Percentiles rank a stretch among this genome's conserved stretches.
Conservation (phyloP, 306 rosid species). For the Cucumis cinereus region DNA sequence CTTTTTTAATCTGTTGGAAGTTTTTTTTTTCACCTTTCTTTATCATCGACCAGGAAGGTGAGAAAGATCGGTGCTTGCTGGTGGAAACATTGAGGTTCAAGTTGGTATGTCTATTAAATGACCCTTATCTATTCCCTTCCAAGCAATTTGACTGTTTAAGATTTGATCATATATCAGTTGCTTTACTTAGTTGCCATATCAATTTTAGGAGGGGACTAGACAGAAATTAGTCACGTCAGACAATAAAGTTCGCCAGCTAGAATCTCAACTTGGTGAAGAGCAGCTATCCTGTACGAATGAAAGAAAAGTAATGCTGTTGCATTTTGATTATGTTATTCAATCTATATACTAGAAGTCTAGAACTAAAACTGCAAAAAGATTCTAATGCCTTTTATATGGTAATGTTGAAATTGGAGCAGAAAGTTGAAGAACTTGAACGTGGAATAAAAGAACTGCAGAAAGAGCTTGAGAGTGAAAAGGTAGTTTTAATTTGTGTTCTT, state of each 20-base stretch:
- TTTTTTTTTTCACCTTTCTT: not conserved
- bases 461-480: slow-evolving; percentile 92
- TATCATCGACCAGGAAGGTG: slow-evolving; percentile 47
- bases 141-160: not conserved
- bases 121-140: not conserved
- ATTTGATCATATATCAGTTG: slow-evolving; percentile 1
- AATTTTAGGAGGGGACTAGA: slow-evolving; percentile 74
- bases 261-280: slow-evolving; percentile 55
- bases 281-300: slow-evolving; percentile 46
- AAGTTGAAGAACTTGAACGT: slow-evolving; percentile 60
- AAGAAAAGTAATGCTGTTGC: slow-evolving; percentile 35
- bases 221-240: slow-evolving; percentile 72
- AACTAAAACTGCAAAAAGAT: slow-evolving; percentile 15
- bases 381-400: slow-evolving; percentile 13
- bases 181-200: slow-evolving; percentile 15
- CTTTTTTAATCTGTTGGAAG: not conserved
- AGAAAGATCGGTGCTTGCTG: slow-evolving; percentile 52
- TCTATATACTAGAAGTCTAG: not conserved
- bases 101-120: slow-evolving; percentile 42
- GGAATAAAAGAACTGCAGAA: slow-evolving; percentile 43
- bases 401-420: slow-evolving; percentile 40
- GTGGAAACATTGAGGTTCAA: slow-evolving; percentile 77
- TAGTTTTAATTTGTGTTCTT: slow-evolving; percentile 25
- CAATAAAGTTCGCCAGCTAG: slow-evolving; percentile 76
- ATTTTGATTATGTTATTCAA: slow-evolving; percentile 4